Base-by-base conservation (phyloP, 2,329 filamentous ascomycete species). In the Colletotrichum lentis region DNA sequence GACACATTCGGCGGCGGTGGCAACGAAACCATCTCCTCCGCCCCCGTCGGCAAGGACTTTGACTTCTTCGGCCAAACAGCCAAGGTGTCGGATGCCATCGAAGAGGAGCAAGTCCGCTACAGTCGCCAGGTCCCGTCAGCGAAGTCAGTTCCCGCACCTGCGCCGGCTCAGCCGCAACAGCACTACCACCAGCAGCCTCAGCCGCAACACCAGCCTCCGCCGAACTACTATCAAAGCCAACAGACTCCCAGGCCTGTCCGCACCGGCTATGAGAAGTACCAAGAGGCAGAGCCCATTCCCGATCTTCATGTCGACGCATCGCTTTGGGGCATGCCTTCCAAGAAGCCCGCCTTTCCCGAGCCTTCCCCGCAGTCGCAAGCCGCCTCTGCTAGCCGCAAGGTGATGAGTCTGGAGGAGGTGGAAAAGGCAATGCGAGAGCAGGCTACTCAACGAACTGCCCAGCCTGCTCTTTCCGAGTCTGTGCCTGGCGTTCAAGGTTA, bases 41-140 rank as follows among this genome's bases (percentile, higher is more conserved):
- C 83, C 37, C 83, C 83, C 12, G 88, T 96, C 67, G 94, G 94
- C 76, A 96, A 92, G 77, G 95, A 99, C 79, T 98, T 98, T 75
- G 96, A 99, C 79, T 99, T 98, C 80, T 97, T 96, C 72, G 94
- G 94, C 47, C 90, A 92, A 75, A 99, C 96, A 7, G 94, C 94
- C 66, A 89, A 94, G 79, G 92, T 97, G 47, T 86, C 94, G 22
- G 86, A 90, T 80, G 94, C 91, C 43, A 91, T 99, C 73, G 91
- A 93, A 72, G 94, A 98, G 79, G 96, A 98, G 80, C 92, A 97
- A 76, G 84, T 94, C 74, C 90, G 94, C 65, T 97, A 90, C 79
- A 88, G 87, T 73, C 90, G 94, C 61, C 90, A 95, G 71, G 86
- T 91, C 72, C 90, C 91, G 16, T 79, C 84, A 20, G 78, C 85